These are phyloP conservation scores for Anthoceros angustus DNA, from an alignment of 225 moss, liverwort and hornwort genomes.

Conservation along the genomic window DNA sequence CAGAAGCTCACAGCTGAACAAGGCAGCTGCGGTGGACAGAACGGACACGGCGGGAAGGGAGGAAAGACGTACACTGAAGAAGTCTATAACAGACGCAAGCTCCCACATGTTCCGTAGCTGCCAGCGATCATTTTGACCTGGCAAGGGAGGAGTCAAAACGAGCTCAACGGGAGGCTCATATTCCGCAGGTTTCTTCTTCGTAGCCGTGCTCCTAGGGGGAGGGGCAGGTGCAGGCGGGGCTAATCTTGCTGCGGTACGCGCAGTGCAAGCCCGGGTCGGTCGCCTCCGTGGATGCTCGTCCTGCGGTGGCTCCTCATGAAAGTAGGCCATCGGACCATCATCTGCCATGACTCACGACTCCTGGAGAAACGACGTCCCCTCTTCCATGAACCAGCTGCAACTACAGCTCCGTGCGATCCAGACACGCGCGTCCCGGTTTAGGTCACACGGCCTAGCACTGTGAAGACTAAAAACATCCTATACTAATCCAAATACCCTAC, in stretches of 20 bases:
- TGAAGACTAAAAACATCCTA: too few relatives aligned
- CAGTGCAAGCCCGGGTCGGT: slow-evolving; percentile 39
- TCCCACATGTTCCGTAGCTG: slow-evolving; percentile 38
- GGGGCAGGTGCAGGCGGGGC: slow-evolving; percentile 33
- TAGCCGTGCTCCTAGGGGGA: slow-evolving; percentile 16
- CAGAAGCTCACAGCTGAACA: neutral
- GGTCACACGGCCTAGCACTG: neutral
- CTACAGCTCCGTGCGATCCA: neutral
- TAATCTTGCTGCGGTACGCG: slow-evolving; percentile 39
- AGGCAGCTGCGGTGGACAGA: neutral
- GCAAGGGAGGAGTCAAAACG: slow-evolving; percentile 22
- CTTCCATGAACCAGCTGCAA: neutral
- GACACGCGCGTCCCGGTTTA: neutral
- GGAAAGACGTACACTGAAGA: slow-evolving; percentile 22
- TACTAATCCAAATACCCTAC: too few relatives aligned
- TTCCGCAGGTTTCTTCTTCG: slow-evolving; percentile 21
- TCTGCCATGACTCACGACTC: neutral
- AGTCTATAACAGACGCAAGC: slow-evolving; percentile 30
- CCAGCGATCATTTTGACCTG: slow-evolving; percentile 37
- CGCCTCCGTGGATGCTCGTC: slow-evolving; percentile 23
- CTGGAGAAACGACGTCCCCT: neutral
- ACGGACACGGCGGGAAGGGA: neutral
- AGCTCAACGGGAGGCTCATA: slow-evolving; percentile 21
- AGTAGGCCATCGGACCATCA: neutral
- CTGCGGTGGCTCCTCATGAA: neutral